phyloP scores from a whole-genome alignment of 129 eudicot species.

The Tagetes patula region DNA sequence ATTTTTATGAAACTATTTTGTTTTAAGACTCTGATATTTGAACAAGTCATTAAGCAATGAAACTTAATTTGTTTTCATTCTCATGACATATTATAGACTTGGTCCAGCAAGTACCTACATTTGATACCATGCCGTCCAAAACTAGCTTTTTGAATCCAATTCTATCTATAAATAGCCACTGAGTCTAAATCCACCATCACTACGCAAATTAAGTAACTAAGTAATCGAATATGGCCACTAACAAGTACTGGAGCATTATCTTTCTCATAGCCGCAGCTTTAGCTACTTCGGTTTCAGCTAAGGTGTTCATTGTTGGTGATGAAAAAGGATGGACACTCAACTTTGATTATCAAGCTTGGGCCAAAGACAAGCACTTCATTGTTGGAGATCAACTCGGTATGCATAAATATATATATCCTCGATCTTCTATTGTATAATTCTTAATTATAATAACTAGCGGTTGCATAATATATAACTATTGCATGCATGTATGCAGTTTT shows the following conservation, averaged over 20 bases:
- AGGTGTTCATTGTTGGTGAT: slow-evolving; percentile 27
- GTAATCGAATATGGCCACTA: slow-evolving; percentile 13
- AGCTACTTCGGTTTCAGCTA: slow-evolving; percentile 7
- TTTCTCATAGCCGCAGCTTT: background rate
- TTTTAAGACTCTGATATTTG: background rate
- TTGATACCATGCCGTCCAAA: slow-evolving; percentile 7
- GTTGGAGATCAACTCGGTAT: slow-evolving; percentile 41
- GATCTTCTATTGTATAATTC: background rate
- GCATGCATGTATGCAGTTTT: slow-evolving; percentile 14
- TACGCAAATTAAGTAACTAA: background rate
- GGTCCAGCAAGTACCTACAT: slow-evolving; percentile 2
- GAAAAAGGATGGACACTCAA: slow-evolving; percentile 29
- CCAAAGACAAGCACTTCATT: slow-evolving; percentile 29
- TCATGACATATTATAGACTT: background rate
- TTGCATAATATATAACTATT: background rate
- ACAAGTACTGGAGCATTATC: slow-evolving; percentile 9
- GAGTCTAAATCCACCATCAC: background rate
- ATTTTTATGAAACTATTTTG: slow-evolving; percentile 3
- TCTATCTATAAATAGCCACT: background rate
- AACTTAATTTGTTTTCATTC: background rate
- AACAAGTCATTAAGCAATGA: slow-evolving; percentile 1
- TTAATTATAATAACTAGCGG: background rate
- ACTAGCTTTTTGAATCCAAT: background rate
- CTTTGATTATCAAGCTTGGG: slow-evolving; percentile 40
- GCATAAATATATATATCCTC: background rate